phyloP scores from a whole-genome alignment of 2,329 filamentous ascomycete genomes.

The Periconia sp. region DNA sequence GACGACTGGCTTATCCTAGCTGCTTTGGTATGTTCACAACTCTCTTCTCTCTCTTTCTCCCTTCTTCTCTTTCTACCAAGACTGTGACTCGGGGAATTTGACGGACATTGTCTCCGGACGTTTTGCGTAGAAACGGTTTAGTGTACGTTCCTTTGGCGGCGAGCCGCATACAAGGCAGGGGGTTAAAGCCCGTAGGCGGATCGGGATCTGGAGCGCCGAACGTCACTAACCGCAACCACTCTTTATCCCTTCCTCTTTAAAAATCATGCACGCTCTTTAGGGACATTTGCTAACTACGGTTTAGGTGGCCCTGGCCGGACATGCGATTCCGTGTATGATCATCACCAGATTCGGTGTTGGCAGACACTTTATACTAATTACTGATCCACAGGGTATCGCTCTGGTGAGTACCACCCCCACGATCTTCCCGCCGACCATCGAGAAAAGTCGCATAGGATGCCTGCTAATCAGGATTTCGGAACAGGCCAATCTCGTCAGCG shows the following conservation, averaged over 20 bases:
- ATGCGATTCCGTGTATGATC: conserved; percentile 6
- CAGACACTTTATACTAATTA: conserved; percentile 6
- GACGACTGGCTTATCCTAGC: conserved; percentile 14
- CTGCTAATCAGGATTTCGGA: neutral
- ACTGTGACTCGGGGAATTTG: neutral
- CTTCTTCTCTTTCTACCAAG: neutral
- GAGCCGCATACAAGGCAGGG: neutral
- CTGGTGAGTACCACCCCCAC: conserved; percentile 4
- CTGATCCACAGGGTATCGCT: conserved; percentile 3
- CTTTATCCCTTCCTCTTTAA: no score
- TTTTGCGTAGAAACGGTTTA: neutral
- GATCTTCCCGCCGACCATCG: no score
- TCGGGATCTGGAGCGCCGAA: no score
- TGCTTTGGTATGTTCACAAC: conserved; percentile 7
- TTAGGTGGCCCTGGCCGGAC: neutral
- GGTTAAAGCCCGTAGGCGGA: neutral
- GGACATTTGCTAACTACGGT: neutral
- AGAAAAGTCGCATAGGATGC: neutral
- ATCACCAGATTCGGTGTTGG: conserved; percentile 7
- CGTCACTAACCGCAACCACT: no score
- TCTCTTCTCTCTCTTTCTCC: neutral
- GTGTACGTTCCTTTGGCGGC: neutral
- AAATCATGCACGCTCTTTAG: no score
- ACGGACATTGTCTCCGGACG: neutral
- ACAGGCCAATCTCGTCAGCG: conserved; percentile 5